These are phyloP conservation scores for Sarcodon aspratus DNA, from an alignment of 768 basidiomycete genomes.

Conservation along the genomic window DNA sequence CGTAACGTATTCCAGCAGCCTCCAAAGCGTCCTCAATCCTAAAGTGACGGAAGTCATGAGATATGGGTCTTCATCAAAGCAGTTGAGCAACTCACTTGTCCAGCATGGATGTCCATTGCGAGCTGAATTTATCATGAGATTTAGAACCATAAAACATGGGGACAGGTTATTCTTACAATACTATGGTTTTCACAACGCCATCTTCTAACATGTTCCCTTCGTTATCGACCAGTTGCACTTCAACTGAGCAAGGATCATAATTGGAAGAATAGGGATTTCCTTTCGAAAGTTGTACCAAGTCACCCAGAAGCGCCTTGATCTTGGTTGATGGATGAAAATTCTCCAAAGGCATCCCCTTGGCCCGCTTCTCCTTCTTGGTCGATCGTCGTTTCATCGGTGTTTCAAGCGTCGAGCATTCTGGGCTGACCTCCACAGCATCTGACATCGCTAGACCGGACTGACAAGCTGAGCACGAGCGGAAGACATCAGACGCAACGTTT, in stretches of 20 bases:
- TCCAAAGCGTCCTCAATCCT: conserved; percentile 88
- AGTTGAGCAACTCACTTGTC: conserved; percentile 50
- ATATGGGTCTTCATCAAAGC: background rate
- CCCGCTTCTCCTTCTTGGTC: conserved; percentile 54
- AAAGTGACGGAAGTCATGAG: conserved; percentile 6
- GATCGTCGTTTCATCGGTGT: conserved; percentile 35
- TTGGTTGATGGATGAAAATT: conserved; percentile 78
- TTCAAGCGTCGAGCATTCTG: conserved; percentile 37
- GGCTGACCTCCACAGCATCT: conserved; percentile 78
- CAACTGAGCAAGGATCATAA: conserved; percentile 66
- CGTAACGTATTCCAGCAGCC: conserved; percentile 71
- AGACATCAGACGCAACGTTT: conserved; percentile 43
- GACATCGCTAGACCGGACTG: conserved; percentile 48
- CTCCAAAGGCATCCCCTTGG: conserved; percentile 38
- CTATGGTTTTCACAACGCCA: conserved; percentile 78
- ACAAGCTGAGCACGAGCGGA: conserved; percentile 68
- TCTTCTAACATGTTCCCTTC: conserved; percentile 63
- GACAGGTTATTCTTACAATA: conserved; percentile 59
- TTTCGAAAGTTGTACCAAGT: conserved; percentile 73
- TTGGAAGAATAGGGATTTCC: conserved; percentile 81
- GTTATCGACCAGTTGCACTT: conserved; percentile 68
- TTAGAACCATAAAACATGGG: background rate
- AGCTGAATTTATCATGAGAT: conserved; percentile 33
- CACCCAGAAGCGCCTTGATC: conserved; percentile 69
- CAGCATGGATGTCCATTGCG: conserved; percentile 92